Evolutionary conservation across 2,329 filamentous ascomycete species (phyloP), one percentile per base, ranked within the genome.

Genomic region (Penicillium sp.): DNA sequence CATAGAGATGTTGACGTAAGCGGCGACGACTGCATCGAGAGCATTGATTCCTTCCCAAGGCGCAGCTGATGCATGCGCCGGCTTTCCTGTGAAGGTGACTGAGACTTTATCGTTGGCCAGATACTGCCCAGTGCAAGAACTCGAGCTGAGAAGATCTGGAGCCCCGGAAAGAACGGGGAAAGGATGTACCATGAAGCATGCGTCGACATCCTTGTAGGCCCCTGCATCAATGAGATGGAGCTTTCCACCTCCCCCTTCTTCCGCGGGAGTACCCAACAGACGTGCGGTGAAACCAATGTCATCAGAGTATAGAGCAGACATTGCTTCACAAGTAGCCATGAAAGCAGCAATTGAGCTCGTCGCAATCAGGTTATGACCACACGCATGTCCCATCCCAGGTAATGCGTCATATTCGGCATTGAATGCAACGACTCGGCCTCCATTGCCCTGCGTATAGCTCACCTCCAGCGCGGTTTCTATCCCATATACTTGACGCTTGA

Each of bases 31-130:
- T 0, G 81, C 81, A 58, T 85, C 82, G 1, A 84, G 72, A 0
- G 82, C 82, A 63, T 85, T 84, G 58, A 79, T 74, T 0, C 81
- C 82, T 13, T 80, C 70, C 81, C 81, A 84, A 0, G 81, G 82
- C 6, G 70, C 76, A 3, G 76, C 76, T 1, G 78, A 81, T 0
- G 81, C 81, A 63, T 84, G 81, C 0, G 82, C 80, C 43, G 79
- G 77, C 36, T 76, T 76, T 0, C 82, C 82, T 1, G 65, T 69
- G 53, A 77, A 79, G 23, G 70, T 72, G 10, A 76, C 69, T 6
- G 52, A 42, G 10, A 73, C 56, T 38, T 67, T 66, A 21, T 70
- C 55, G 26, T 69, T 65, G 2, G 67, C 67, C 15, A 72, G 59
- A 21, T 60, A 60, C 47, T 49, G 33, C 0, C 49, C 54, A 0